phyloP scores from a whole-genome alignment of 495 filamentous ascomycete species.

The Cercophora newfieldiana region DNA sequence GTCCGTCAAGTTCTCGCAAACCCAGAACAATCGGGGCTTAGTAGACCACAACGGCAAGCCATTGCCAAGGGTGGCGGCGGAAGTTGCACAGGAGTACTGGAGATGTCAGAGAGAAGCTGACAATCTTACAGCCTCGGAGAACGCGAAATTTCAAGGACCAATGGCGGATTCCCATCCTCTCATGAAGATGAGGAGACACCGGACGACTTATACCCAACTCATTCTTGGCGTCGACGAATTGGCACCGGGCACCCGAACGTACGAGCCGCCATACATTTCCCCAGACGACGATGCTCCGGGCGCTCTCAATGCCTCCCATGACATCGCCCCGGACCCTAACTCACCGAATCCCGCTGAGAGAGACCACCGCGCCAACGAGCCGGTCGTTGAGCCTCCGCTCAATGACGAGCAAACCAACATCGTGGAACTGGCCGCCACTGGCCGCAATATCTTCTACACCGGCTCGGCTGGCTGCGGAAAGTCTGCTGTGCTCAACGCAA shows the following conservation, averaged over 20 bases:
- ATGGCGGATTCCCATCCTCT: neutral
- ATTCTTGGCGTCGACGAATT: constrained; percentile 11
- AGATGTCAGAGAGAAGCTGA: neutral
- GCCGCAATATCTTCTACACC: constrained; percentile 62
- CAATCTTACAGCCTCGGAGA: neutral
- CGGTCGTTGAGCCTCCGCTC: constrained; percentile 26
- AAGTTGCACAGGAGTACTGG: neutral
- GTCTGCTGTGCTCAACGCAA: constrained; percentile 55
- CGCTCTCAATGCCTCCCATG: neutral
- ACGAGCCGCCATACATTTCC: constrained; percentile 19
- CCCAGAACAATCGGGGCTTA: neutral
- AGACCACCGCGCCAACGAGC: neutral
- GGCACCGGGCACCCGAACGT: constrained; percentile 14
- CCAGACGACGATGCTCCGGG: neutral
- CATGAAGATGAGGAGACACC: neutral
- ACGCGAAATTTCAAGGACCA: neutral
- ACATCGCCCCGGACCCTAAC: too few species aligned
- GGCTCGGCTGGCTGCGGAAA: constrained; percentile 64
- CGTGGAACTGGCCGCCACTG: constrained; percentile 48
- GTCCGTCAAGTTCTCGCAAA: too few species aligned
- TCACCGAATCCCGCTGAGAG: neutral
- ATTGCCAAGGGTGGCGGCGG: neutral
- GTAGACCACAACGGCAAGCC: neutral
- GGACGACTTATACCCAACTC: constrained; percentile 11
- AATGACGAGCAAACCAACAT: constrained; percentile 49